Evolutionary conservation across 23 red algal species (phyloP).

Genomic region (Gracilaria vermiculophylla): DNA sequence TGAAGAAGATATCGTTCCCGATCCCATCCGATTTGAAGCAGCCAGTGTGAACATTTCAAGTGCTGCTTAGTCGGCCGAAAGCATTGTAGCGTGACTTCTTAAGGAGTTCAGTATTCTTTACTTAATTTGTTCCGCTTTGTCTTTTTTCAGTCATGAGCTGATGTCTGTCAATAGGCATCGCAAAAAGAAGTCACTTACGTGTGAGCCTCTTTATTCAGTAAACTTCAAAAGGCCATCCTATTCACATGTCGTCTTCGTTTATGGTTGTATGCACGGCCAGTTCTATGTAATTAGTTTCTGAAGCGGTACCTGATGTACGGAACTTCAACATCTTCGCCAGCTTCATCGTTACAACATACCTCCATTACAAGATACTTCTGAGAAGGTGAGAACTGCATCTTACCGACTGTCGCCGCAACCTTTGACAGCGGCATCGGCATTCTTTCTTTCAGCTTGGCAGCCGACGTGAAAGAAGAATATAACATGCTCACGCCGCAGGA

Average conservation of each 20-base stretch:
- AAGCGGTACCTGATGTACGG: constrained; percentile 95
- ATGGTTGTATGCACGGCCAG: constrained; percentile 1
- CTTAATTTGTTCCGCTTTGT: not conserved
- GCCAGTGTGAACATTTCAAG: constrained; percentile 1
- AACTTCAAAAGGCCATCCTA: not conserved
- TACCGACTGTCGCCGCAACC: constrained; percentile 79
- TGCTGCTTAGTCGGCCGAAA: not conserved
- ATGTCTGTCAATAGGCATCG: not conserved
- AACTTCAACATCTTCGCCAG: constrained; percentile 96
- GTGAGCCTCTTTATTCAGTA: not conserved
- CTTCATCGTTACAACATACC: constrained; percentile 84
- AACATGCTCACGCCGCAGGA: constrained; percentile 91
- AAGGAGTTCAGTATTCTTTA: not conserved
- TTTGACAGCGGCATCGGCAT: constrained; percentile 80
- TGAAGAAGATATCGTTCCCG: constrained; percentile 24
- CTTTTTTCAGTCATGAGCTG: not conserved
- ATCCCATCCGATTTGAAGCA: constrained; percentile 41
- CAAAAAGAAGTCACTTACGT: not conserved
- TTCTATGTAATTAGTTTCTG: constrained; percentile 32
- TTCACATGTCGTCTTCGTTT: no score
- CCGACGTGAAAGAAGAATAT: constrained; percentile 87
- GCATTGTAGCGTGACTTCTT: not conserved
- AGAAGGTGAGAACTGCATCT: constrained; percentile 76
- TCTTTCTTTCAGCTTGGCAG: constrained; percentile 82
- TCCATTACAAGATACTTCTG: constrained; percentile 95